Evolutionary conservation across 139 green algal genomes (phyloP).

Genomic region (Auxenochlorella pyrenoidosa): DNA sequence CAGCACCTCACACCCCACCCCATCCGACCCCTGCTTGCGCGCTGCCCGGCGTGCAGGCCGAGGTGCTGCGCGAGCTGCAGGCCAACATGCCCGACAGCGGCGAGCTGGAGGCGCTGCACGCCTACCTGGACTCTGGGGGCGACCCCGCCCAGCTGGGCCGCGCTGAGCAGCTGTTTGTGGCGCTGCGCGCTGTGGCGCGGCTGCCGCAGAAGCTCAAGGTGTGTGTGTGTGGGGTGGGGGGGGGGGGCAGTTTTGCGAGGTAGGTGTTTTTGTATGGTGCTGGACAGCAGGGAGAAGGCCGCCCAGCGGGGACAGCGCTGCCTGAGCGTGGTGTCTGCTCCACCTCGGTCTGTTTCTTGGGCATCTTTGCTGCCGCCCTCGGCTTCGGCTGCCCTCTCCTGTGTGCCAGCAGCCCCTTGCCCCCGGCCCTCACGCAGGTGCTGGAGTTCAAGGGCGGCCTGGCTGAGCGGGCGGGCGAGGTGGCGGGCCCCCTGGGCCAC

Average conservation of each 20-base stretch:
- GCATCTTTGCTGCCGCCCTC: no score
- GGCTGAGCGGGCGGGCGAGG: slow-evolving; percentile 11
- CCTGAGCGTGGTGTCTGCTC: no score
- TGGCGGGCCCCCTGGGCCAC: background rate
- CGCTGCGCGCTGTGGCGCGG: background rate
- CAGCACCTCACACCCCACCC: background rate
- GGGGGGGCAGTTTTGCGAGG: no score
- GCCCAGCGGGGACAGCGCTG: no score
- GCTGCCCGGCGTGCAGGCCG: background rate
- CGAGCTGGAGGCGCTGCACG: slow-evolving; percentile 33
- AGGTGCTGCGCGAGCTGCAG: slow-evolving; percentile 35
- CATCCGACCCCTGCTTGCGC: background rate
- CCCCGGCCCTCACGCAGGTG: background rate
- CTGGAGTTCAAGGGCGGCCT: slow-evolving; percentile 22
- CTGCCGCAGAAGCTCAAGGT: slow-evolving; percentile 34
- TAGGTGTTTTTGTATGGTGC: no score
- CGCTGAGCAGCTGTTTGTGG: slow-evolving; percentile 43
- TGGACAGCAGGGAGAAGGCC: no score
- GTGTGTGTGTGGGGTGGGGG: background rate
- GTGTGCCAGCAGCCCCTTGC: no score
- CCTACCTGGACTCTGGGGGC: slow-evolving; percentile 29
- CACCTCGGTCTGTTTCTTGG: no score
- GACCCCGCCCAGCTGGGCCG: slow-evolving; percentile 10
- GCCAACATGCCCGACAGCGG: slow-evolving; percentile 27
- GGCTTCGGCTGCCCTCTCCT: no score